Conservation (phyloP, 805 yeast species). For the Maudiozyma saulgeensis region DNA sequence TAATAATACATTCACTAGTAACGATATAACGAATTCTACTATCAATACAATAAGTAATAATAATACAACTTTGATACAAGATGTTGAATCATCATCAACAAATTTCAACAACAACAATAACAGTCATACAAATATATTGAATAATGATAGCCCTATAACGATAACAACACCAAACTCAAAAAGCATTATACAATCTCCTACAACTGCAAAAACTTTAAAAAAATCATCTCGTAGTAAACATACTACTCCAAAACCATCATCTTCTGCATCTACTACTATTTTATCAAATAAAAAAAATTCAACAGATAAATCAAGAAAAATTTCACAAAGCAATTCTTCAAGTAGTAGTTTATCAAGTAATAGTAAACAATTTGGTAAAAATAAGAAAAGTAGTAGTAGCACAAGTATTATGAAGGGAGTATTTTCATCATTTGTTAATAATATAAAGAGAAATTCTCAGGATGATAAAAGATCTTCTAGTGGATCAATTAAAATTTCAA, state of each 20-base stretch:
- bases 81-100: conserved; percentile 1
- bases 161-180: background rate
- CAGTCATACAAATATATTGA: background rate
- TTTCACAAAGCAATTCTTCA: background rate
- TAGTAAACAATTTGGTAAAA: background rate
- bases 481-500: conserved; percentile 47
- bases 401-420: conserved; percentile 45
- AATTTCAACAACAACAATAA: background rate
- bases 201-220: background rate
- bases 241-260: background rate
- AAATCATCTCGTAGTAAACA: background rate
- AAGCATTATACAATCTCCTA: background rate
- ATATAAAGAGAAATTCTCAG: conserved; percentile 27
- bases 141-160: background rate
- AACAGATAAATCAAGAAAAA: background rate
- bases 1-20: background rate
- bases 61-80: conserved; percentile 2
- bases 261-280: background rate
- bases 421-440: conserved; percentile 40
- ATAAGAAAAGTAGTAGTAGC: conserved; percentile 5
- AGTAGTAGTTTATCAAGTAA: conserved; percentile 1
- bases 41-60: background rate
- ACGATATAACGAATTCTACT: conserved; percentile 1
- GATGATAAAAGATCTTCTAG: conserved; percentile 11
- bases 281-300: background rate